Base-by-base conservation (phyloP, 257 asterid genomes). In the Scutellaria barbata region DNA sequence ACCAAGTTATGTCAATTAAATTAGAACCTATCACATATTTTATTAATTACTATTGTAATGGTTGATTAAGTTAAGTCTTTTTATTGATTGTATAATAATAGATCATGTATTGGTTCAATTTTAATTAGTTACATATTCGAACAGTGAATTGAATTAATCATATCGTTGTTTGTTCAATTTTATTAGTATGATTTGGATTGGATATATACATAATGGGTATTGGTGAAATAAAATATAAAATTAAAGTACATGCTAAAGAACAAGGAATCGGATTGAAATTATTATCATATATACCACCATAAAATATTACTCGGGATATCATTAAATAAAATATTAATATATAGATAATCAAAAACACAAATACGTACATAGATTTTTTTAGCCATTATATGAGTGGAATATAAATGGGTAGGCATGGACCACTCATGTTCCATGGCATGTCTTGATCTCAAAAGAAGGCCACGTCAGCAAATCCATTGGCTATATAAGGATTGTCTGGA, bases 401-500 rank as follows among this genome's bases (percentile, higher is more conserved):
- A 68, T 61, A 46, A 10, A 62, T 60, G 52, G 63, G 53, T 61
- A 57, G 43, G 67, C 57, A 76, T 72, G 81, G 78, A 74, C 65
- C 75, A 73, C 7, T 61, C 53, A 65, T 76, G 78, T 72, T 70
- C 54, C 64, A 71, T 51, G 70, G 73, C 60, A 75, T 63, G 75
- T 56, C 56, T 30, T 58, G 50, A 55, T 51, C 56, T 54, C 82
- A 67, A 69, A 71, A 41, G 61, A 69, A 66, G 30, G 74, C 82
- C 82, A 80, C 80, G 74, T 81, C 85, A 76, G 14, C 79, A 71
- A 48, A 52, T 75, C 81, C 72, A 61, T 62, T 43, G 51, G 9
- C 86, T 79, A 79, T 74, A 83, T 70, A 73, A 46, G 33, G 59
- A 68, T 71, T 66, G 57, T 72, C 41, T 68, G 79, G 76, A 76